Evolutionary conservation across 139 green algal species (phyloP).

Genomic region (Micromonas commoda): DNA sequence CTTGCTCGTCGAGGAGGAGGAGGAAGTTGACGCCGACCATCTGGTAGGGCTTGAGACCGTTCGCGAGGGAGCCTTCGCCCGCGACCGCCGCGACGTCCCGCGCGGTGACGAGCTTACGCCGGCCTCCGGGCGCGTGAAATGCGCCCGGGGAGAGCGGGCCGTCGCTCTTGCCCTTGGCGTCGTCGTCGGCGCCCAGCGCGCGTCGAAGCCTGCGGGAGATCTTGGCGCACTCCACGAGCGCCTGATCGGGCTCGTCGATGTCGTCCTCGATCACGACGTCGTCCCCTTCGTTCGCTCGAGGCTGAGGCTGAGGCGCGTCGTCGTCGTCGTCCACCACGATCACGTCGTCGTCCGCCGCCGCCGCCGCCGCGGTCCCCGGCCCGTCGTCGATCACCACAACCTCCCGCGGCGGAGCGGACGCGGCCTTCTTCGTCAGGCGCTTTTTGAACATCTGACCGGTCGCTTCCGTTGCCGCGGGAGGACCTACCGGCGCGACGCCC

Average conservation of each 20-base stretch:
- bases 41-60: constrained; percentile 82
- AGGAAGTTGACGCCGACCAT: constrained; percentile 91
- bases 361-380: no score
- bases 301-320: no score
- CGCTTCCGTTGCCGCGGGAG: no score
- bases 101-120: background rate
- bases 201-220: constrained; percentile 39
- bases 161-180: background rate
- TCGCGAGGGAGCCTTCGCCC: background rate
- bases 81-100: background rate
- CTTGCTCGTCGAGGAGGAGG: constrained; percentile 63
- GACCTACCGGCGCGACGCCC: no score
- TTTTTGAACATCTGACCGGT: no score
- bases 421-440: no score
- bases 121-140: constrained; percentile 28
- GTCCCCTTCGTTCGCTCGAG: constrained; percentile 35
- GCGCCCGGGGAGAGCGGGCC: background rate
- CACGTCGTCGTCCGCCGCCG: background rate
- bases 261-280: constrained; percentile 22
- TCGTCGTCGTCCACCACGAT: constrained; percentile 10
- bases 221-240: constrained; percentile 45
- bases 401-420: no score
- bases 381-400: no score
- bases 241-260: constrained; percentile 41
- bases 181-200: constrained; percentile 27